Evolutionary conservation across 2,329 filamentous ascomycete species (phyloP), one percentile per base, ranked within the genome.

Genomic region (Didymella arachidicola): DNA sequence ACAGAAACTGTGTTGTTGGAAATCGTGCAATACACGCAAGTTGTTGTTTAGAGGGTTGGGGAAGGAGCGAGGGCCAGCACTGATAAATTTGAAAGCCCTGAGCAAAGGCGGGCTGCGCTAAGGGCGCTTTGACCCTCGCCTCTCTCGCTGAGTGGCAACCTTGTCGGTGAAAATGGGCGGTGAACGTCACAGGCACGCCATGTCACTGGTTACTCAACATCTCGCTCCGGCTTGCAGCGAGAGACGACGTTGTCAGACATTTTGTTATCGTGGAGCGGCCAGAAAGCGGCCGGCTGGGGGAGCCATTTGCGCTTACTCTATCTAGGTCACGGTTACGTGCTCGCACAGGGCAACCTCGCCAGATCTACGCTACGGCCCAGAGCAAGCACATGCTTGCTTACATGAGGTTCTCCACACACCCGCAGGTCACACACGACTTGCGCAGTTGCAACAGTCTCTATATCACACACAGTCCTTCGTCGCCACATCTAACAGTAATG

Each of bases 21-120:
- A 59, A 26, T 65, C 61, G 70, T 68, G 68, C 59, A 65, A 60
- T 57, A 69, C 70, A 74, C 72, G 76, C 71, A 59, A 68, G 59
- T 66, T 68, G 62, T 60, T 62, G 68, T 68, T 67, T 60, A 63
- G 65, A 68, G 71, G 63, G 65, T 67, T 66, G 66, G 68, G 55
- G 61, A 48, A 62, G 60, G 64, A 64, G 65, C 65, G 69, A 62
- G 61, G 14, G 64, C 48, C 48, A 51, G 56, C 59, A 56, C 50
- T 63, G 61, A 64, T 56, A 68, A 70, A 67, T 61, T 64, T 62
- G 61, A 61, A 59, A 62, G 57, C 57, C 57, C 62, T 67, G 63
- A 64, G 62, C 64, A 61, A 58, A 60, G 41, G 58, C 53, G 19
- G 52, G 58, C 44, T 57, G 42, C 59, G 53, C 62, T 61, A 63